These are phyloP conservation scores for Nakazawaea peltata DNA, from an alignment of 805 yeast genomes.

Conservation along the genomic window DNA sequence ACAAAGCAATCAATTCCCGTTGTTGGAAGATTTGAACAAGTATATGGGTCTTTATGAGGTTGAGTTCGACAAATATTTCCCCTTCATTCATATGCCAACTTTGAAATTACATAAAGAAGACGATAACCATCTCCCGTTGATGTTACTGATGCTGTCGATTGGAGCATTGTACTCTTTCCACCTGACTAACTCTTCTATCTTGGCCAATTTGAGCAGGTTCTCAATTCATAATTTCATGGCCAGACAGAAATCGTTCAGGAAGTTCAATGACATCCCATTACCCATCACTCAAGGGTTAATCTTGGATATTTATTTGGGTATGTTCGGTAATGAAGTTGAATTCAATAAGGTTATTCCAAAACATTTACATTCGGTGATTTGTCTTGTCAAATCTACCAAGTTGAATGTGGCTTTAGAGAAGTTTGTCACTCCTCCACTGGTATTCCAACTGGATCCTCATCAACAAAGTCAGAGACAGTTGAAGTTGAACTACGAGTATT, in stretches of 20 bases:
- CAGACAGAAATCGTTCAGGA: constrained; percentile 33
- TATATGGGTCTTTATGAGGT: constrained; percentile 67
- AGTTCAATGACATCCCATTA: constrained; percentile 45
- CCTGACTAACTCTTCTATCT: constrained; percentile 62
- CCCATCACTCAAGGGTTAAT: constrained; percentile 51
- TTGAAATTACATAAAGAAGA: constrained; percentile 34
- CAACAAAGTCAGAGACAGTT: constrained; percentile 16
- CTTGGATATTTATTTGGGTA: constrained; percentile 46
- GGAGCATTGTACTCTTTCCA: constrained; percentile 86
- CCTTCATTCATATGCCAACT: constrained; percentile 72
- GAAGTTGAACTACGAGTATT: constrained; percentile 39
- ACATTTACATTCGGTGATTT: constrained; percentile 46
- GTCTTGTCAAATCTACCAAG: constrained; percentile 44
- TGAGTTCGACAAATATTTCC: constrained; percentile 77
- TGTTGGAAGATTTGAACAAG: constrained; percentile 65
- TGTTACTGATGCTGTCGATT: constrained; percentile 76
- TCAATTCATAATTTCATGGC: constrained; percentile 64
- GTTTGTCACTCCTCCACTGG: constrained; percentile 33
- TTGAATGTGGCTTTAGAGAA: constrained; percentile 43
- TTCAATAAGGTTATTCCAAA: constrained; percentile 39
- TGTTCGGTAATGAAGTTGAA: constrained; percentile 48
- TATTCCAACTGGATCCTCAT: constrained; percentile 15
- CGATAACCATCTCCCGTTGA: constrained; percentile 52
- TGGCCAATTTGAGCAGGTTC: constrained; percentile 60
- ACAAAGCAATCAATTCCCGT: constrained; percentile 58